Percentiles rank a stretch among this genome's conserved stretches.
Conservation (phyloP, 768 basidiomycete genomes). For the Cystobasidium ongulense region DNA sequence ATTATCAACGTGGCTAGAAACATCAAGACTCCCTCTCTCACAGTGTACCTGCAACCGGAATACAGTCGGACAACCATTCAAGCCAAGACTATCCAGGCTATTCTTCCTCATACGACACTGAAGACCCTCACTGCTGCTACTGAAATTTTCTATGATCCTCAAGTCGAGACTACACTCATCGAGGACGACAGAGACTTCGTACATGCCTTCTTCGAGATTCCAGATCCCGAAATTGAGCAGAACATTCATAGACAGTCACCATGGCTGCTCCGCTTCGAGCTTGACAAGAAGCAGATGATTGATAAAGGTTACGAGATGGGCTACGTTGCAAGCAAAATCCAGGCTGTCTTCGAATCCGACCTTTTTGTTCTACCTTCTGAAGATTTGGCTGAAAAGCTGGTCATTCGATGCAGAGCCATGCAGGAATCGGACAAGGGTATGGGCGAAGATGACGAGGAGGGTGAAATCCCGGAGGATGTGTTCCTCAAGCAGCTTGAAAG, state of each 20-base stretch:
- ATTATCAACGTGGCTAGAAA: constrained; percentile 98
- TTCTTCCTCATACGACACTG: constrained; percentile 84
- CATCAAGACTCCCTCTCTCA: constrained; percentile 96
- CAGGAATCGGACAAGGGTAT: constrained; percentile 75
- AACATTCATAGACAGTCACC: constrained; percentile 88
- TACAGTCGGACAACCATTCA: constrained; percentile 56
- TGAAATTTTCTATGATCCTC: constrained; percentile 97
- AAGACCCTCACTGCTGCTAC: constrained; percentile 89
- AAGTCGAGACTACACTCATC: constrained; percentile 82
- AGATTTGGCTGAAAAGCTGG: constrained; percentile 93
- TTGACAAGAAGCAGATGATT: constrained; percentile 95
- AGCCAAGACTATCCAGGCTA: constrained; percentile 85
- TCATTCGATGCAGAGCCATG: constrained; percentile 86
- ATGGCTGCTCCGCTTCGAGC: constrained; percentile 91
- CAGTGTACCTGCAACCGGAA: constrained; percentile 72
- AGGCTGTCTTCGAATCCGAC: constrained; percentile 88
- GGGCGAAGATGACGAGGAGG: constrained; percentile 54
- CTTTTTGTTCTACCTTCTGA: constrained; percentile 98
- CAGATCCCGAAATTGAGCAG: constrained; percentile 86
- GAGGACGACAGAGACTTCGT: constrained; percentile 94
- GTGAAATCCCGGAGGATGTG: constrained; percentile 78
- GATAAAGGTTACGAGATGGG: constrained; percentile 93
- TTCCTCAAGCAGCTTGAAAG: constrained; percentile 94
- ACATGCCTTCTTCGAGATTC: constrained; percentile 98
- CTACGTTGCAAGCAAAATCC: constrained; percentile 85